Evolutionary conservation across 441 rosid species (phyloP), one percentile per base, ranked within the genome.

Genomic region (Gossypium trilobum): DNA sequence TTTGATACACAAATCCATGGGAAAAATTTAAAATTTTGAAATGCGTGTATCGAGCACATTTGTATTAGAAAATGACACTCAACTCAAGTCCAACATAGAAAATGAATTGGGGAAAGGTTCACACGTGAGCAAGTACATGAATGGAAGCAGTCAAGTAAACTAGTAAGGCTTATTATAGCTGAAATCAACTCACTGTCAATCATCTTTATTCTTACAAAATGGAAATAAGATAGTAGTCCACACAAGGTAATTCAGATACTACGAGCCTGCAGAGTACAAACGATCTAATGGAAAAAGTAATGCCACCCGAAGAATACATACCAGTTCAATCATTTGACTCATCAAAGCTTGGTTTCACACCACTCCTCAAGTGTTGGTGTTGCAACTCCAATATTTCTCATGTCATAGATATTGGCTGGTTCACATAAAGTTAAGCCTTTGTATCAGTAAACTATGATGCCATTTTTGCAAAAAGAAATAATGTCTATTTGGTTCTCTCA

Each of bases 401-500:
- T 91, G 91, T 93, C 98, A 9, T 73, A 78, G 55, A 91, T 75
- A 80, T 90, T 93, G 69, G 89, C 95, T 91, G 90, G 48, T 77
- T 68, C 76, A 75, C 56, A 67, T 71, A 54, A 17, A 20, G 50
- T 39, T 13, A 29, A 13, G 61, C 11, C 39, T 29, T 48, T 17
- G 7, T 31, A 55, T 78, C 74, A 75, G 72, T 61, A 17, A 13
- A 48, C 52, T n/a, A 48, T n/a, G 8, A 50, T n/a, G 23, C 39
- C 44, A 25, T 7, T 23, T 66, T 46, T 14, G 70, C 36, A 66
- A n/a, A 42, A 66, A 46, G 31, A 46, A 66, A 42, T 42, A 20
- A 4, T 39, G 10, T 63, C 10, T 1, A 62, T 16, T 19, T 2
- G 13, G 11, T 5, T 65, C 55, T 13, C 10, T 65, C 55, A 20